A percentile compares a stretch with the other conserved stretches of the same genome.
Evolutionary conservation across 768 basidiomycete species (phyloP).

Genomic region (Panus rudis): DNA sequence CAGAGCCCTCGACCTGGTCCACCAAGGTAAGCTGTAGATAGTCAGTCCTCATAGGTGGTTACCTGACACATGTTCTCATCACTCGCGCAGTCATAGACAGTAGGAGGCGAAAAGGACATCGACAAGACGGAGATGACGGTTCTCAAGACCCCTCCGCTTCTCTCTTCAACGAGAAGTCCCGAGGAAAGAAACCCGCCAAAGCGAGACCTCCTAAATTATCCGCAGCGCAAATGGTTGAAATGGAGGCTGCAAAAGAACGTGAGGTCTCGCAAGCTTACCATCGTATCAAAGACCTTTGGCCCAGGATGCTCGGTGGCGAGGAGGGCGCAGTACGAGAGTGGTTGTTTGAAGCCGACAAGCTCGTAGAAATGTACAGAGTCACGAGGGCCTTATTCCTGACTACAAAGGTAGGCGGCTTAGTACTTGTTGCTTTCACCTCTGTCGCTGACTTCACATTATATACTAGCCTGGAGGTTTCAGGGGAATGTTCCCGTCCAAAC

Average conservation of each 20-base stretch:
- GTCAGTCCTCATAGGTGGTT: not conserved
- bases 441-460: not conserved
- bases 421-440: not conserved
- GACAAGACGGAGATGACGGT: conserved; percentile 11
- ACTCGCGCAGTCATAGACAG: conserved; percentile 26
- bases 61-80: not conserved
- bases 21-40: conserved; percentile 51
- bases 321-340: conserved; percentile 60
- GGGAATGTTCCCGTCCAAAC: conserved; percentile 61
- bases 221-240: conserved; percentile 49
- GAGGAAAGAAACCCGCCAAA: conserved; percentile 30
- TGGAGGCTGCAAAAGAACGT: conserved; percentile 61
- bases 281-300: conserved; percentile 58
- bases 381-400: conserved; percentile 79
- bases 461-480: conserved; percentile 37
- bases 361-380: conserved; percentile 86
- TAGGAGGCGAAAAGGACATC: conserved; percentile 10
- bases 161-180: conserved; percentile 54
- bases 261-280: conserved; percentile 54
- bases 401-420: conserved; percentile 47
- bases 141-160: conserved; percentile 33
- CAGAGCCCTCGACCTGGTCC: conserved; percentile 78
- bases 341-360: conserved; percentile 75
- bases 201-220: conserved; percentile 41
- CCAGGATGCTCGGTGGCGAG: conserved; percentile 40